Percentiles rank a stretch among this genome's conserved stretches.
Evolutionary conservation across 2,329 filamentous ascomycete species (phyloP).

Genomic region (Incumbomyces lentus): DNA sequence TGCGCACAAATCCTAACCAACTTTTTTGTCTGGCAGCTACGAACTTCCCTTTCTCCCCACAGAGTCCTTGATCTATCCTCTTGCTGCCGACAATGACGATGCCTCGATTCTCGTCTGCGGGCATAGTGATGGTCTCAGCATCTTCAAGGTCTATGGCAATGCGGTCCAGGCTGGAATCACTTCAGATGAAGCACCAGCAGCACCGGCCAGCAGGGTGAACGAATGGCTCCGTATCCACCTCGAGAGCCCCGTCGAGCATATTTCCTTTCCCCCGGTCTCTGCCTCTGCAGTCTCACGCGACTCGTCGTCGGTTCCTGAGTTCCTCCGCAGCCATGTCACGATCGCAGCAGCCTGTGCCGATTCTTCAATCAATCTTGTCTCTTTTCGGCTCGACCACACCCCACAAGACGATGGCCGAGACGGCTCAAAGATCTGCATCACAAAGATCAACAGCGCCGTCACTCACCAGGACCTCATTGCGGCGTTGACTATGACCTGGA

Average conservation of each 20-base stretch:
- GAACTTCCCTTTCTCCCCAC: slow-evolving; percentile 49
- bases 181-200: slow-evolving; percentile 34
- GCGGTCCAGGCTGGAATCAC: slow-evolving; percentile 44
- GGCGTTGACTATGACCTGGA: slow-evolving; percentile 45
- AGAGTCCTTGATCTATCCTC: slow-evolving; percentile 47
- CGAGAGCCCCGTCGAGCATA: slow-evolving; percentile 42
- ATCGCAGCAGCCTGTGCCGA: slow-evolving; percentile 48
- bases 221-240: slow-evolving; percentile 46
- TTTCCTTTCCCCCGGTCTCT: slow-evolving; percentile 37
- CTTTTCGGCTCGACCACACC: slow-evolving; percentile 45
- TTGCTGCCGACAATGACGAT: slow-evolving; percentile 46
- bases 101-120: slow-evolving; percentile 53
- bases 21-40: slow-evolving; percentile 44
- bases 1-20: slow-evolving; percentile 1
- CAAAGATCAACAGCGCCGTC: slow-evolving; percentile 37
- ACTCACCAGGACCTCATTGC: slow-evolving; percentile 43
- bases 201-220: slow-evolving; percentile 30
- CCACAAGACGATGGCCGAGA: slow-evolving; percentile 28
- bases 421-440: slow-evolving; percentile 35
- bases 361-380: slow-evolving; percentile 44
- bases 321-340: slow-evolving; percentile 29
- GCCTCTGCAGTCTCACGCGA: not conserved
- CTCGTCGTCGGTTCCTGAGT: not conserved
- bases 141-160: slow-evolving; percentile 24
- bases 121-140: slow-evolving; percentile 46